A percentile compares a stretch with the other conserved stretches of the same genome.
These are phyloP conservation scores for Avena atlantica DNA, from an alignment of 176 grass and related monocot genomes.

Conservation along the genomic window DNA sequence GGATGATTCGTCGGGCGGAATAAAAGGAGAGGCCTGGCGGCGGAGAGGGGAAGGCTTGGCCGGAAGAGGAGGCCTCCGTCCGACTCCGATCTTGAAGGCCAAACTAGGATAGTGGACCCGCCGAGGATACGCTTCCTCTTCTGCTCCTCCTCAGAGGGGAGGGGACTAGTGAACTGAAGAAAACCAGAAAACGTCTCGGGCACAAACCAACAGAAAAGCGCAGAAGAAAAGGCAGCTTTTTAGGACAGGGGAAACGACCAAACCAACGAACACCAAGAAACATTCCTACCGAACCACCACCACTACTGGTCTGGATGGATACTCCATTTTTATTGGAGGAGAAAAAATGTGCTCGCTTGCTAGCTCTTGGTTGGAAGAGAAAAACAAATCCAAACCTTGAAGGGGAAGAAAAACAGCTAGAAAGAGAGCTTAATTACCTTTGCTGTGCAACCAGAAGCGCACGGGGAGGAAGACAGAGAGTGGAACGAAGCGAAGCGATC, in stretches of 20 bases:
- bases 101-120: neutral
- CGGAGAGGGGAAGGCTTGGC: neutral
- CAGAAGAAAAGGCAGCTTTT: constrained; percentile 55
- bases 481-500: neutral
- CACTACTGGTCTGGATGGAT: neutral
- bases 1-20: neutral
- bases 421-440: constrained; percentile 11
- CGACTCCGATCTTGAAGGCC: constrained; percentile 15
- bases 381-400: neutral
- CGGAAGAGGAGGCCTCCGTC: neutral
- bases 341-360: constrained; percentile 5
- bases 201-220: constrained; percentile 40
- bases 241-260: constrained; percentile 51
- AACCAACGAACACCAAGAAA: constrained; percentile 39
- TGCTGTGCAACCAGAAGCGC: neutral
- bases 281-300: constrained; percentile 43
- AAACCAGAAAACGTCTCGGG: neutral
- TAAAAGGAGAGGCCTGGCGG: neutral
- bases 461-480: neutral
- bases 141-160: neutral
- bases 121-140: neutral
- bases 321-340: neutral
- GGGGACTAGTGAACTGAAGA: neutral
- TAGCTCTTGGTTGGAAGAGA: neutral
- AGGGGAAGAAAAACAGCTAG: neutral